Base-by-base conservation (phyloP, 768 basidiomycete species). In the Pleurotus cornucopiae region DNA sequence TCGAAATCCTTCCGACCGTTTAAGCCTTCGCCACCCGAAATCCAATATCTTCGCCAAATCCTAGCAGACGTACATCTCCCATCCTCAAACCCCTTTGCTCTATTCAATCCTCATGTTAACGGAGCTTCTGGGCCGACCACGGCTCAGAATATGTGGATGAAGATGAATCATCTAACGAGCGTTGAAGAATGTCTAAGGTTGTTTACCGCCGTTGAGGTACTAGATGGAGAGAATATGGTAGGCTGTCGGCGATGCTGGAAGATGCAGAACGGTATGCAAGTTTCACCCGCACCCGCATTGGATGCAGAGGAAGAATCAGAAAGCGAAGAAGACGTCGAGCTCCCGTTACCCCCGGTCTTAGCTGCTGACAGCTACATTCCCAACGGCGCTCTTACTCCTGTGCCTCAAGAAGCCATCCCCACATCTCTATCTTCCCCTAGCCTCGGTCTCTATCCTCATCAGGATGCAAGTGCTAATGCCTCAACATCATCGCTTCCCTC, bases 221-320 rank as follows among this genome's bases (percentile, higher is more conserved):
- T 98, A 34, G 91, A 97, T 62, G 93, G 92, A 0, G 95, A 97
- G 63, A 97, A 98, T 63, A 88, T 86, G 74, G 94, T 97, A 53
- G 94, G 94, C 0, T 98, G 95, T 67, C 80, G 88, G 60, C 80
- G 88, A 51, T 98, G 95, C 71, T 98, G 95, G 95, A 94, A 93
- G 76, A 85, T 93, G 37, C 84, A 82, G 55, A 83, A 93, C 64
- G 88, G 89, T 14, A 68, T 78, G 56, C 81, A 85, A 60, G 58
- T 59, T 1, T 58, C 61, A 5, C 59, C 57, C 1, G 38, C 46
- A n/a, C 55, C 49, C 16, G 58, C 64, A 46, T 63, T 71, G 61
- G 64, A 68, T 47, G 48, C 65, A 4, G 67, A 68, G 3, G 63
- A 58, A 6, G 69, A 73, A 49, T 65, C 71, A 30, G 67, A 68